Percentiles rank a stretch among this genome's conserved stretches.
These are phyloP conservation scores for Didymella segeticola DNA, from an alignment of 2,329 filamentous ascomycete genomes.

Conservation along the genomic window DNA sequence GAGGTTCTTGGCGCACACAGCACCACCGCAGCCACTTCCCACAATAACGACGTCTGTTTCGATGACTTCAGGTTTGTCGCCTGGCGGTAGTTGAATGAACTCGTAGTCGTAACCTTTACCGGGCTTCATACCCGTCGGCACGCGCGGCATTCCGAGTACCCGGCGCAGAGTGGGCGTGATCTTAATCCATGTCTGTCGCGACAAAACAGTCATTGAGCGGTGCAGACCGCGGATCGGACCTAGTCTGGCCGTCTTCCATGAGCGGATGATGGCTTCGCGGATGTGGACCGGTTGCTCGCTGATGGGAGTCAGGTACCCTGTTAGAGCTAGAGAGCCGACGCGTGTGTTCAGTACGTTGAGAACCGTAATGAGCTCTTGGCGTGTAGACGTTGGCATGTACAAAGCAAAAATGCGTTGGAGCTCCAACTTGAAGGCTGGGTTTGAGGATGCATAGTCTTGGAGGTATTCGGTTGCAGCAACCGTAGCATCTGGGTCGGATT, in stretches of 20 bases:
- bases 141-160: constrained; percentile 65
- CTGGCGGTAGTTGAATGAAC: constrained; percentile 68
- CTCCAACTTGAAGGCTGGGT: constrained; percentile 61
- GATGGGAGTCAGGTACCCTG: constrained; percentile 70
- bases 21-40: constrained; percentile 86
- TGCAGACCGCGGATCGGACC: constrained; percentile 62
- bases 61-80: constrained; percentile 63
- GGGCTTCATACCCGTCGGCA: constrained; percentile 62
- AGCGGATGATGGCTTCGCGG: constrained; percentile 67
- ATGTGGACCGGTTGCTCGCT: constrained; percentile 65
- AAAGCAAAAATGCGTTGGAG: constrained; percentile 57
- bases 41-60: constrained; percentile 85
- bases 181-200: constrained; percentile 63
- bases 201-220: constrained; percentile 63
- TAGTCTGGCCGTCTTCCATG: constrained; percentile 67
- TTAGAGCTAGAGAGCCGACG: constrained; percentile 68
- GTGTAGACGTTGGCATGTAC: constrained; percentile 57
- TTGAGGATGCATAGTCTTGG: constrained; percentile 58
- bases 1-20: constrained; percentile 79
- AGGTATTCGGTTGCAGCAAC: constrained; percentile 61
- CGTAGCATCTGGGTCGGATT: constrained; percentile 42
- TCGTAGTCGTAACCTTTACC: constrained; percentile 62
- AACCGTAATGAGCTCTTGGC: constrained; percentile 58
- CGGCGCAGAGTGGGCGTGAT: constrained; percentile 62
- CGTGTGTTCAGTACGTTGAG: constrained; percentile 64